Percentiles rank a stretch among this genome's conserved stretches.
These are phyloP conservation scores for Myxozyma monticola DNA, from an alignment of 805 yeast genomes.

Conservation along the genomic window DNA sequence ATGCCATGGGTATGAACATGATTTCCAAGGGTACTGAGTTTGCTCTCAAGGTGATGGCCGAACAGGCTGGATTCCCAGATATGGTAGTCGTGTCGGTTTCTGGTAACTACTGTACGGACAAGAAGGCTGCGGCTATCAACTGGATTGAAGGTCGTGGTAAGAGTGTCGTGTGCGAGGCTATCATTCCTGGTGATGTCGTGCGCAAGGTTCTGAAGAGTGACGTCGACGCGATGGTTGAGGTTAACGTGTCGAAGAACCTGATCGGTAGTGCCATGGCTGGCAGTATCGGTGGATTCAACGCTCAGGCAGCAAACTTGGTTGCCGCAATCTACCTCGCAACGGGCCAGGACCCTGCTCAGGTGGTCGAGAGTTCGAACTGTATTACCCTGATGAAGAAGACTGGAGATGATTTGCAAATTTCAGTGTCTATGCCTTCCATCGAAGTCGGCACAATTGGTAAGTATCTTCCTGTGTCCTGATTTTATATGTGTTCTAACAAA, in stretches of 20 bases:
- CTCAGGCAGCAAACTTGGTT: conserved; percentile 95
- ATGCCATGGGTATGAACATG: conserved; percentile 99
- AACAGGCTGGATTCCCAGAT: conserved; percentile 88
- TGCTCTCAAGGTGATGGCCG: conserved; percentile 79
- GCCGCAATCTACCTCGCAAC: conserved; percentile 93
- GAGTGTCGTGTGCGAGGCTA: conserved; percentile 94
- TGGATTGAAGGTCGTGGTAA: conserved; percentile 99
- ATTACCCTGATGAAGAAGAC: conserved; percentile 88
- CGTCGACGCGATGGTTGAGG: conserved; percentile 86
- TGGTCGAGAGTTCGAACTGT: conserved; percentile 96
- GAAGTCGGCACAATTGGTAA: conserved; percentile 93
- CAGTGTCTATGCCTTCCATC: conserved; percentile 99
- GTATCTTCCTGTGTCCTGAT: background rate
- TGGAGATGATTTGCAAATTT: conserved; percentile 76
- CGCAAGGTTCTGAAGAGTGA: conserved; percentile 82
- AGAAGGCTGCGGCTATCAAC: conserved; percentile 96
- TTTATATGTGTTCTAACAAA: background rate
- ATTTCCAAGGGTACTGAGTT: conserved; percentile 96
- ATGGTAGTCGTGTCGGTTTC: conserved; percentile 91
- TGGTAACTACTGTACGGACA: conserved; percentile 97
- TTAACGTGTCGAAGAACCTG: conserved; percentile 84
- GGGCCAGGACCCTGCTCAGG: conserved; percentile 99
- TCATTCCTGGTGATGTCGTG: conserved; percentile 80
- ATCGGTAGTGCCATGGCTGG: conserved; percentile 99
- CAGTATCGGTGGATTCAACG: conserved; percentile 95